phyloP scores from a whole-genome alignment of 106 monocot genomes.

The Xerophyta viscosa region DNA sequence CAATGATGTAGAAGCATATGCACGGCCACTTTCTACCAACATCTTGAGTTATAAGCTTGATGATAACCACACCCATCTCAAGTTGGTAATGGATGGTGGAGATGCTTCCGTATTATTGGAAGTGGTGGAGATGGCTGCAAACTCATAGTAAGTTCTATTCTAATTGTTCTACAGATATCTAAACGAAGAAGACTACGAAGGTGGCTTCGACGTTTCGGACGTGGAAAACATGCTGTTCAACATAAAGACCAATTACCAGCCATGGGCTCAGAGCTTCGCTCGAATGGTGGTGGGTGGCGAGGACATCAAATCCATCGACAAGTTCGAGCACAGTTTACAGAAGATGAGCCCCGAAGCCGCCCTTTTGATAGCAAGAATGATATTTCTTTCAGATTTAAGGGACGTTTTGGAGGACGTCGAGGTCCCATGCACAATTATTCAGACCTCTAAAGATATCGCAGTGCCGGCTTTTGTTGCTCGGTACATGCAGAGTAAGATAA shows the following conservation, averaged over 20 bases:
- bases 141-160: too few species aligned
- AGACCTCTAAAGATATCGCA: constrained; percentile 25
- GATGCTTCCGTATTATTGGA: too few species aligned
- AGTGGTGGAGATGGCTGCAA: too few species aligned
- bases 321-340: constrained; percentile 11
- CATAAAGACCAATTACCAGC: constrained; percentile 31
- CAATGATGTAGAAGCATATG: too few species aligned
- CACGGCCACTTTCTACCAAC: too few species aligned
- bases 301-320: constrained; percentile 12
- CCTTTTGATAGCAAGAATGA: constrained; percentile 15
- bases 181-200: constrained; percentile 47
- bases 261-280: constrained; percentile 31
- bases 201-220: constrained; percentile 32
- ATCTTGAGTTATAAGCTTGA: too few species aligned
- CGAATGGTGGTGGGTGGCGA: constrained; percentile 7
- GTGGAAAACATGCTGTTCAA: constrained; percentile 26
- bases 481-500: constrained; percentile 45
- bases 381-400: constrained; percentile 44
- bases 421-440: constrained; percentile 39
- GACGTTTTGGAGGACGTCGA: constrained; percentile 20
- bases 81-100: too few species aligned
- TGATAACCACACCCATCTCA: too few species aligned
- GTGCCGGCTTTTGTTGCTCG: constrained; percentile 32
- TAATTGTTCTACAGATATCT: constrained; percentile 26
- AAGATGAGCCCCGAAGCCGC: constrained; percentile 46